Conservation (phyloP, 805 yeast genomes). For the Wickerhamomyces rabaulensis region DNA sequence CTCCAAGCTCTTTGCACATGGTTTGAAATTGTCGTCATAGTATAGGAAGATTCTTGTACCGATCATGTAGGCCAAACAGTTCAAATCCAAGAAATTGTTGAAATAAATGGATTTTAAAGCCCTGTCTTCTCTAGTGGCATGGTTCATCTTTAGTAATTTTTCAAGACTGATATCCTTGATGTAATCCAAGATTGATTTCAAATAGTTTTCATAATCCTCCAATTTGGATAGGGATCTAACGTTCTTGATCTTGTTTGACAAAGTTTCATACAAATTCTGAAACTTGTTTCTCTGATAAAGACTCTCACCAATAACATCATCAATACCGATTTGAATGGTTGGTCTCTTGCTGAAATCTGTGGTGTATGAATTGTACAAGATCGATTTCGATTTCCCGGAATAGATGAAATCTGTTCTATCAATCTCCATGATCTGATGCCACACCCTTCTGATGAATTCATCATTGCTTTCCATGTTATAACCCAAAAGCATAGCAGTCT, state of each 20-base stretch:
- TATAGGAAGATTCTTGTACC: conserved; percentile 1
- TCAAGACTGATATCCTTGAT: conserved; percentile 3
- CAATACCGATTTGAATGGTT: not conserved
- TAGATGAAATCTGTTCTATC: conserved; percentile 2
- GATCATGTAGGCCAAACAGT: conserved; percentile 8
- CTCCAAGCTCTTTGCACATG: not conserved
- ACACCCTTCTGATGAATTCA: not conserved
- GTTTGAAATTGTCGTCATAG: conserved; percentile 1
- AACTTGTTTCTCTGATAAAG: conserved; percentile 4
- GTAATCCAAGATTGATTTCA: conserved; percentile 1
- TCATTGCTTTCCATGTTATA: not conserved
- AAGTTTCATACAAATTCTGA: not conserved
- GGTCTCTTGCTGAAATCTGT: not conserved
- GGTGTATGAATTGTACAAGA: not conserved
- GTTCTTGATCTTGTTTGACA: conserved; percentile 7
- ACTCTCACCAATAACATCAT: not conserved
- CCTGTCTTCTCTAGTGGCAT: conserved; percentile 2
- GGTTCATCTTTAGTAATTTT: conserved; percentile 4
- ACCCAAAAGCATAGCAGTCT: not conserved
- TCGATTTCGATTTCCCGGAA: not conserved
- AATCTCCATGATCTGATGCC: conserved; percentile 2
- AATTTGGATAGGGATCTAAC: conserved; percentile 3
- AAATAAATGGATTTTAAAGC: conserved; percentile 3
- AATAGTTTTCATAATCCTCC: conserved; percentile 1
- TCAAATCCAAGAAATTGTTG: conserved; percentile 7